Percentiles rank a stretch among this genome's conserved stretches.
Evolutionary conservation across 352 stramenopile species (phyloP).

Genomic region (Pythium rishiriense): DNA sequence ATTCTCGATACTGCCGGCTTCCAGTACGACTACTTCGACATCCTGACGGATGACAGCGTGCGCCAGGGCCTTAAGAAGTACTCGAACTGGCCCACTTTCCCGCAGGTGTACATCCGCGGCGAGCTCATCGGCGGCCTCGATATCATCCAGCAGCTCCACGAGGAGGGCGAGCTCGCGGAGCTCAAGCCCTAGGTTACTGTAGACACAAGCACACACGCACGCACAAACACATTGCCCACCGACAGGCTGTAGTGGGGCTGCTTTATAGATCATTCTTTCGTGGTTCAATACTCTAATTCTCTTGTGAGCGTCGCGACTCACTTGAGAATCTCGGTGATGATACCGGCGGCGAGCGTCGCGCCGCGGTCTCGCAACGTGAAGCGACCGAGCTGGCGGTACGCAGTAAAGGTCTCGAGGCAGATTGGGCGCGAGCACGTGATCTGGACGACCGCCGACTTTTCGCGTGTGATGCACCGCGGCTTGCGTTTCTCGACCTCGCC

Average conservation of each 20-base stretch:
- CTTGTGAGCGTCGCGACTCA: constrained; percentile 29
- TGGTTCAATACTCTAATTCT: too few species aligned
- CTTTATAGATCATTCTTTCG: too few species aligned
- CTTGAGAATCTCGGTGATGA: constrained; percentile 80
- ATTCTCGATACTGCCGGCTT: constrained; percentile 91
- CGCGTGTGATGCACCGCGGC: constrained; percentile 84
- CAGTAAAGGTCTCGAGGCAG: constrained; percentile 80
- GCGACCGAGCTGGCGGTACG: constrained; percentile 76
- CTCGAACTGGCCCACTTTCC: constrained; percentile 98
- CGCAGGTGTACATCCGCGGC: constrained; percentile 97
- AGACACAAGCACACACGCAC: too few species aligned
- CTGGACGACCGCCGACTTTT: constrained; percentile 81
- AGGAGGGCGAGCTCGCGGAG: constrained; percentile 80
- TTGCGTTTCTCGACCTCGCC: constrained; percentile 83
- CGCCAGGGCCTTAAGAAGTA: constrained; percentile 97
- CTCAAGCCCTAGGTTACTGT: constrained; percentile 62
- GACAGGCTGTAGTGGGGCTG: too few species aligned
- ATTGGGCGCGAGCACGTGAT: constrained; percentile 77
- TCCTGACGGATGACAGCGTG: constrained; percentile 95
- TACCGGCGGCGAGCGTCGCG: constrained; percentile 79
- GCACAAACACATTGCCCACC: too few species aligned
- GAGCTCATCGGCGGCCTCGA: constrained; percentile 98
- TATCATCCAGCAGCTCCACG: constrained; percentile 96
- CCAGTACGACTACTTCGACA: constrained; percentile 96
- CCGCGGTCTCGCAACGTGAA: constrained; percentile 85